A percentile compares a stretch with the other conserved stretches of the same genome.
These are phyloP conservation scores for Geotrichum reessii DNA, from an alignment of 1,139 yeast species.

Conservation along the genomic window DNA sequence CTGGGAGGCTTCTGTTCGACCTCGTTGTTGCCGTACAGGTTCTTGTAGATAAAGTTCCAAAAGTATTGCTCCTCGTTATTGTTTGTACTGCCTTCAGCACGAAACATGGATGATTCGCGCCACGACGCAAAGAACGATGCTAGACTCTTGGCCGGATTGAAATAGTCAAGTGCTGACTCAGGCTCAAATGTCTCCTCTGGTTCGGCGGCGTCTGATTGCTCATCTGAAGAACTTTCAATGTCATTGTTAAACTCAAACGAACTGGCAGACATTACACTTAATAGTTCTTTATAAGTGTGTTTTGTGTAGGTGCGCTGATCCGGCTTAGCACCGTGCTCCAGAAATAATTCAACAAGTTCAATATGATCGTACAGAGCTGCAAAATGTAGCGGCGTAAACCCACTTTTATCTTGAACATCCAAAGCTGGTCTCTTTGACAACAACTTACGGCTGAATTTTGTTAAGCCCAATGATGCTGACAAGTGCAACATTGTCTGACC, in stretches of 20 bases:
- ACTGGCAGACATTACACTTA: constrained; percentile 4
- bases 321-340: constrained; percentile 59
- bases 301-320: constrained; percentile 51
- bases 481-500: constrained; percentile 82
- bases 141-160: constrained; percentile 15
- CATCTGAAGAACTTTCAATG: background rate
- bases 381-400: constrained; percentile 77
- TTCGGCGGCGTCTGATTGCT: background rate
- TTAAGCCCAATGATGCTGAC: constrained; percentile 65
- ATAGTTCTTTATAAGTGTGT: constrained; percentile 43
- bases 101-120: constrained; percentile 8
- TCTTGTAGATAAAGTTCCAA: constrained; percentile 10
- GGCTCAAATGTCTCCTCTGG: background rate
- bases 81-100: background rate
- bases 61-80: constrained; percentile 1
- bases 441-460: constrained; percentile 51
- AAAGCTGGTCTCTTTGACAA: constrained; percentile 68
- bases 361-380: constrained; percentile 69
- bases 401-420: constrained; percentile 64
- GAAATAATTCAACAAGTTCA: constrained; percentile 48
- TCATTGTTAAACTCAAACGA: constrained; percentile 13
- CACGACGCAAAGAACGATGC: constrained; percentile 11
- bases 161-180: background rate
- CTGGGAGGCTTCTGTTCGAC: constrained; percentile 43
- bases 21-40: constrained; percentile 2